Conservation (phyloP, 305 asterid species). For the Fraxinus ornus region DNA sequence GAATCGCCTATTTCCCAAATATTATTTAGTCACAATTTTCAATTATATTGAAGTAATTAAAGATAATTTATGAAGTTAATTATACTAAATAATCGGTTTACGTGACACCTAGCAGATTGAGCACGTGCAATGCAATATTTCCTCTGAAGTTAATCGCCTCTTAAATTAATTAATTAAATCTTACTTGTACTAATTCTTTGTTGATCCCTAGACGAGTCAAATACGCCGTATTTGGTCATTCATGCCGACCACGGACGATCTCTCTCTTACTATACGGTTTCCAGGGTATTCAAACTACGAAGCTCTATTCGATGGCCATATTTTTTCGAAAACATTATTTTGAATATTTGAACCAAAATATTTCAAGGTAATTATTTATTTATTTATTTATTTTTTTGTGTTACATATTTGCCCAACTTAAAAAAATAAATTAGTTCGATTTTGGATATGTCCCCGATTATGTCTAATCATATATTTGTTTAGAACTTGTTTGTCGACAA, state of each 20-base stretch:
- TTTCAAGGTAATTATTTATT: too few relatives aligned
- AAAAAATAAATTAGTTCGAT: too few relatives aligned
- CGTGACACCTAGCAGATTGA: conserved; percentile 39
- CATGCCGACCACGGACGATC: conserved; percentile 21
- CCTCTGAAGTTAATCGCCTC: conserved; percentile 15
- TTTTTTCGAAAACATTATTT: too few relatives aligned
- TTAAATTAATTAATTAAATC: not conserved
- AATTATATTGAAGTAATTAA: conserved; percentile 2
- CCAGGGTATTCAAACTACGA: too few relatives aligned
- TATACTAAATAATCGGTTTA: conserved; percentile 13
- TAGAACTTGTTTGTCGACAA: not conserved
- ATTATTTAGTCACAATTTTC: not conserved
- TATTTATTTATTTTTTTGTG: too few relatives aligned
- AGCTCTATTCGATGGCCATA: too few relatives aligned
- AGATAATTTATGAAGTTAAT: not conserved
- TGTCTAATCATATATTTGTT: not conserved
- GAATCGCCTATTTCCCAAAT: not conserved
- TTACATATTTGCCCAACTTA: too few relatives aligned
- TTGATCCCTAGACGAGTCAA: conserved; percentile 52
- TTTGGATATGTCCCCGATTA: too few relatives aligned
- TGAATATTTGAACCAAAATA: too few relatives aligned
- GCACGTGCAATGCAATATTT: conserved; percentile 45
- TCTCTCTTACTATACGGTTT: not conserved
- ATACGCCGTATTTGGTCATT: conserved; percentile 38
- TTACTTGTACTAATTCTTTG: conserved; percentile 33